Conservation (phyloP, 805 yeast genomes). For the Yarrowia bubula region DNA sequence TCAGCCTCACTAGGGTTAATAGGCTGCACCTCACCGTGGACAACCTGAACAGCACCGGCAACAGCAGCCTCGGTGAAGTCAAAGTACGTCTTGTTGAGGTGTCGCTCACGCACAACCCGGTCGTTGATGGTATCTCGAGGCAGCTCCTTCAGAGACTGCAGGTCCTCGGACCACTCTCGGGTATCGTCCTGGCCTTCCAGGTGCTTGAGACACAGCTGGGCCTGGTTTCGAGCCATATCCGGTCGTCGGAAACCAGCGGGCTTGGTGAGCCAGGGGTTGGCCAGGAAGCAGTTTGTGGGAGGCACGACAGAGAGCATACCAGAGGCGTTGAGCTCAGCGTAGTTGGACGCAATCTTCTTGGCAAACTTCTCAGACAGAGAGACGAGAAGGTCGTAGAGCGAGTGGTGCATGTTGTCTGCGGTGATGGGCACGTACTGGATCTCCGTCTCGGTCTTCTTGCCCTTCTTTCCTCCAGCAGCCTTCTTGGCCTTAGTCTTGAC, state of each 20-base stretch:
- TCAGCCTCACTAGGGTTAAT: slow-evolving; percentile 74
- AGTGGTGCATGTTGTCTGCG: slow-evolving; percentile 37
- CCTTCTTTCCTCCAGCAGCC: slow-evolving; percentile 35
- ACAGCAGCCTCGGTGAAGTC: slow-evolving; percentile 78
- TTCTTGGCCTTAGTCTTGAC: slow-evolving; percentile 26
- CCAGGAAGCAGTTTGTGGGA: slow-evolving; percentile 59
- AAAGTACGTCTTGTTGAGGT: slow-evolving; percentile 64
- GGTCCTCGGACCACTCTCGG: slow-evolving; percentile 89
- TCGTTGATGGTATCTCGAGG: slow-evolving; percentile 57
- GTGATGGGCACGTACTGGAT: slow-evolving; percentile 2
- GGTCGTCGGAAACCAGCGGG: slow-evolving; percentile 42
- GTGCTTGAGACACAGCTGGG: slow-evolving; percentile 52
- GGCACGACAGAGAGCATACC: slow-evolving; percentile 41
- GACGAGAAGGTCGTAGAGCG: slow-evolving; percentile 60
- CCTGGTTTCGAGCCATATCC: slow-evolving; percentile 63
- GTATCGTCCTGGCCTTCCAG: slow-evolving; percentile 55
- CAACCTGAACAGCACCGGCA: slow-evolving; percentile 73
- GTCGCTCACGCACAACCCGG: slow-evolving; percentile 70
- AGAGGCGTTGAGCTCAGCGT: slow-evolving; percentile 42
- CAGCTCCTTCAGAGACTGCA: slow-evolving; percentile 76
- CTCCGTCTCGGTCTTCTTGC: slow-evolving; percentile 36
- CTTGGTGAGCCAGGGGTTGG: slow-evolving; percentile 76
- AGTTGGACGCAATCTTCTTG: slow-evolving; percentile 53
- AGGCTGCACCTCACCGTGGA: slow-evolving; percentile 70
- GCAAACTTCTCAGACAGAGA: slow-evolving; percentile 64